Conservation (phyloP, 2,329 filamentous ascomycete species). For the Penicillium polonicum region DNA sequence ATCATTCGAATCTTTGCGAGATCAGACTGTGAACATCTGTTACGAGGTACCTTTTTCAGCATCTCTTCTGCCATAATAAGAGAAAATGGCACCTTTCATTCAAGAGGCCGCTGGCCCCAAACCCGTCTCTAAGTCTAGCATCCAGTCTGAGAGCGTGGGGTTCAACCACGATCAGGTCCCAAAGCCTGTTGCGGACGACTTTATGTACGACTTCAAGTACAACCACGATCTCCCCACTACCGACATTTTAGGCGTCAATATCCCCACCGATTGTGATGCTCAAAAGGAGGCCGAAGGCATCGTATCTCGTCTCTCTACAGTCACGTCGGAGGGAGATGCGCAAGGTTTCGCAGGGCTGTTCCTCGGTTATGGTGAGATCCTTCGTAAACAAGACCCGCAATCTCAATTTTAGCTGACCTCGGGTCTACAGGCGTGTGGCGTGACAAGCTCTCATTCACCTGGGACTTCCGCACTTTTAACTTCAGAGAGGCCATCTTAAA, state of each 20-base stretch:
- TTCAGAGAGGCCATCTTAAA: constrained; percentile 31
- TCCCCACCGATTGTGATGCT: constrained; percentile 27
- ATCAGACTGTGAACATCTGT: constrained; percentile 4
- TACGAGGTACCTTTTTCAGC: constrained; percentile 1
- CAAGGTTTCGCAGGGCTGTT: constrained; percentile 29
- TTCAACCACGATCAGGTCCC: constrained; percentile 10
- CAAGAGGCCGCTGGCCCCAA: not conserved
- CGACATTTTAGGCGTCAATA: constrained; percentile 29
- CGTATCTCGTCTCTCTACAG: constrained; percentile 13
- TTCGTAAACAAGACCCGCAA: not conserved
- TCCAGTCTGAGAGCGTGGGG: not conserved
- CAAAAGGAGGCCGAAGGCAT: constrained; percentile 12
- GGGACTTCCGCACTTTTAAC: constrained; percentile 41
- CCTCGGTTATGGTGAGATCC: constrained; percentile 24
- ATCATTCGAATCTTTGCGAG: not conserved
- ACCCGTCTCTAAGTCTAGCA: not conserved
- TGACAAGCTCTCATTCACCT: constrained; percentile 39
- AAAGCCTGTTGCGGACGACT: constrained; percentile 39
- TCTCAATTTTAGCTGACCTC: constrained; percentile 1
- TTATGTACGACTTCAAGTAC: constrained; percentile 47
- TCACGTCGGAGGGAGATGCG: constrained; percentile 19
- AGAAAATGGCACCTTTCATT: constrained; percentile 13
- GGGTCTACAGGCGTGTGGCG: constrained; percentile 34
- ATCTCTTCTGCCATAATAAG: not conserved
- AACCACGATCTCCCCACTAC: constrained; percentile 39